These are phyloP conservation scores for Kwoniella europaea DNA, from an alignment of 768 basidiomycete genomes.

Conservation along the genomic window DNA sequence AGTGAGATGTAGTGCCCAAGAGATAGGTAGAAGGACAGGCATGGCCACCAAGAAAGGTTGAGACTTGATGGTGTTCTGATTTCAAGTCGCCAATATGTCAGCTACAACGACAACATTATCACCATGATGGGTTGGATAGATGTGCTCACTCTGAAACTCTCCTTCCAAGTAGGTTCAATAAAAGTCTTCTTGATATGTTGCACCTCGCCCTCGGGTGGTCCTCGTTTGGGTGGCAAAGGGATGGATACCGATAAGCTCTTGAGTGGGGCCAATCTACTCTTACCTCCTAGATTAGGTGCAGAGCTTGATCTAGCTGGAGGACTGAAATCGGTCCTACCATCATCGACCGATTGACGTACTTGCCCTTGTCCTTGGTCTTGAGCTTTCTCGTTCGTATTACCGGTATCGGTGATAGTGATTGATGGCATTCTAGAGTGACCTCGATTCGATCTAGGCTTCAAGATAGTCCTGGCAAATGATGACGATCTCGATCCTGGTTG, in stretches of 20 bases:
- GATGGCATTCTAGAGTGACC: conserved; percentile 29
- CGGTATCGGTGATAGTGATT: conserved; percentile 24
- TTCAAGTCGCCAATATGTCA: too few species aligned
- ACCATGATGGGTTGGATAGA: not conserved
- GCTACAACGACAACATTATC: too few species aligned
- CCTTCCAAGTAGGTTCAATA: conserved; percentile 30
- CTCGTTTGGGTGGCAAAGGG: conserved; percentile 25
- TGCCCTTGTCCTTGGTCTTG: not conserved
- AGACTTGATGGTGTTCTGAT: conserved; percentile 41
- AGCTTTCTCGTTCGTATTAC: not conserved
- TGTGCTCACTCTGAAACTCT: conserved; percentile 29
- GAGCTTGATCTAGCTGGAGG: conserved; percentile 20
- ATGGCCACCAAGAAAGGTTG: conserved; percentile 31
- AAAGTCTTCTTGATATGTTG: conserved; percentile 17
- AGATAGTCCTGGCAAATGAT: conserved; percentile 21
- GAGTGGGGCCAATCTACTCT: conserved; percentile 19
- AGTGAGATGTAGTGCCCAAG: conserved; percentile 62
- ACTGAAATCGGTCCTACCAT: conserved; percentile 11
- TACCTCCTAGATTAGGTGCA: conserved; percentile 13
- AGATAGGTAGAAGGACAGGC: conserved; percentile 63
- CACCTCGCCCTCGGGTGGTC: conserved; percentile 21
- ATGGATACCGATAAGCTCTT: conserved; percentile 18
- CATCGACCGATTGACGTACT: not conserved
- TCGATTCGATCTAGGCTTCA: conserved; percentile 19
- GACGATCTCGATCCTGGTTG: conserved; percentile 8